Evolutionary conservation across 805 yeast genomes (phyloP).

Genomic region (Yamadazyma paraphyllophila): DNA sequence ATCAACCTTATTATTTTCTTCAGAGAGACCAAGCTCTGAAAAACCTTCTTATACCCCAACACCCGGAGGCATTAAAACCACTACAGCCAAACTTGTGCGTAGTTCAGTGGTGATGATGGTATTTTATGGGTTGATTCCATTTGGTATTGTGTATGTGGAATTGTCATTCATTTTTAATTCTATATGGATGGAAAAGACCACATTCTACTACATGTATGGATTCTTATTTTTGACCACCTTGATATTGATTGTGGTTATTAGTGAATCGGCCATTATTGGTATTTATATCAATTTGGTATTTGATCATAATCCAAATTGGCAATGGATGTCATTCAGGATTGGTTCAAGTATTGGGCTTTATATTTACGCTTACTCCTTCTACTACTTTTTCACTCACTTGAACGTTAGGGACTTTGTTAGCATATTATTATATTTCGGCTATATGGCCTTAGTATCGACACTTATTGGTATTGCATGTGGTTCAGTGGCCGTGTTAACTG

Average conservation of each 20-base stretch:
- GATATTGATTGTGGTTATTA: constrained; percentile 58
- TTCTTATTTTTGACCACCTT: constrained; percentile 63
- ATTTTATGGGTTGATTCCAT: constrained; percentile 72
- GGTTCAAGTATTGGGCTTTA: constrained; percentile 73
- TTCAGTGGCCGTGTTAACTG: constrained; percentile 66
- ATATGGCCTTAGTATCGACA: constrained; percentile 62
- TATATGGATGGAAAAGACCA: constrained; percentile 75
- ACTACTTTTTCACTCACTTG: constrained; percentile 58
- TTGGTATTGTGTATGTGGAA: constrained; percentile 78
- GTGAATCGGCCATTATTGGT: constrained; percentile 70
- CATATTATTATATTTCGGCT: constrained; percentile 64
- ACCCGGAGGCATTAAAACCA: not conserved
- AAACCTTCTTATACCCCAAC: not conserved
- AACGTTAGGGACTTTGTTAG: constrained; percentile 67
- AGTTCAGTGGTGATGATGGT: constrained; percentile 24
- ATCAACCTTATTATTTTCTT: constrained; percentile 17
- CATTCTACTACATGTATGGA: constrained; percentile 79
- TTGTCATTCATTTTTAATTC: constrained; percentile 69
- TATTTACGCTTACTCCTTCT: constrained; percentile 63
- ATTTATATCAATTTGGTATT: constrained; percentile 58
- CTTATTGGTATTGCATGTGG: constrained; percentile 73
- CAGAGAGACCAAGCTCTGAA: not conserved
- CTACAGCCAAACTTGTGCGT: constrained; percentile 2
- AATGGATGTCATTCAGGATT: constrained; percentile 74
- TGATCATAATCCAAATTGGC: constrained; percentile 66